These are phyloP conservation scores for Mrakia gelida DNA, from an alignment of 768 basidiomycete species.

Conservation along the genomic window DNA sequence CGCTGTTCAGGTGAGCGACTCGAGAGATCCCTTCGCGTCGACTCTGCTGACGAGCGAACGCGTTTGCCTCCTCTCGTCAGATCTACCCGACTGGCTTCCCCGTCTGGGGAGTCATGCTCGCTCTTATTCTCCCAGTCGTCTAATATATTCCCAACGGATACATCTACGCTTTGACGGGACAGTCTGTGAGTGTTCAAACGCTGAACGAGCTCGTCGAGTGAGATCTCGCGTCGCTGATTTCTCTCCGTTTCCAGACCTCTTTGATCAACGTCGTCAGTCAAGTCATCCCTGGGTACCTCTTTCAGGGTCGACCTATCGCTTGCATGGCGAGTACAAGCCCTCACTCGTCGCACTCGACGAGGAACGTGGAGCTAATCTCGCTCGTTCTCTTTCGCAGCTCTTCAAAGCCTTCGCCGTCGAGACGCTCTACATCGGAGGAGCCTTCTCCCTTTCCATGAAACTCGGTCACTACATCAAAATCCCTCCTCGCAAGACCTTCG, in stretches of 20 bases:
- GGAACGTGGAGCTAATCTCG: not conserved
- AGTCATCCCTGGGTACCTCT: conserved; percentile 79
- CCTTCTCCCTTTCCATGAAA: conserved; percentile 48
- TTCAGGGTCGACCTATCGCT: conserved; percentile 79
- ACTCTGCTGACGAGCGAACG: not conserved
- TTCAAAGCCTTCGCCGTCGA: conserved; percentile 87
- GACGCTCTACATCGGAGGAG: conserved; percentile 78
- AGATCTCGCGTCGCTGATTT: not conserved
- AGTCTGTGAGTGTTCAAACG: conserved; percentile 51
- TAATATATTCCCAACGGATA: conserved; percentile 88
- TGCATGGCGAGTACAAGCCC: conserved; percentile 61
- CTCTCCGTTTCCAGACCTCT: not conserved
- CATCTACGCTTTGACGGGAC: conserved; percentile 87
- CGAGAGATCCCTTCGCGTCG: not conserved
- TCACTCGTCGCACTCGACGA: not conserved
- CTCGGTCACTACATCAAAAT: conserved; percentile 92
- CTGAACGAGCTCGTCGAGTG: not conserved
- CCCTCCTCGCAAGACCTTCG: conserved; percentile 81
- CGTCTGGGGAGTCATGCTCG: conserved; percentile 74
- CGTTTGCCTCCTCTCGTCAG: conserved; percentile 43
- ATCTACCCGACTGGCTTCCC: conserved; percentile 80
- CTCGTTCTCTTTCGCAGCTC: conserved; percentile 45
- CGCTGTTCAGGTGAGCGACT: not conserved
- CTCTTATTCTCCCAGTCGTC: conserved; percentile 64
- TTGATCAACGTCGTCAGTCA: conserved; percentile 72